Evolutionary conservation across 176 grass and related monocot genomes (phyloP).

Genomic region (Triticum urartu): DNA sequence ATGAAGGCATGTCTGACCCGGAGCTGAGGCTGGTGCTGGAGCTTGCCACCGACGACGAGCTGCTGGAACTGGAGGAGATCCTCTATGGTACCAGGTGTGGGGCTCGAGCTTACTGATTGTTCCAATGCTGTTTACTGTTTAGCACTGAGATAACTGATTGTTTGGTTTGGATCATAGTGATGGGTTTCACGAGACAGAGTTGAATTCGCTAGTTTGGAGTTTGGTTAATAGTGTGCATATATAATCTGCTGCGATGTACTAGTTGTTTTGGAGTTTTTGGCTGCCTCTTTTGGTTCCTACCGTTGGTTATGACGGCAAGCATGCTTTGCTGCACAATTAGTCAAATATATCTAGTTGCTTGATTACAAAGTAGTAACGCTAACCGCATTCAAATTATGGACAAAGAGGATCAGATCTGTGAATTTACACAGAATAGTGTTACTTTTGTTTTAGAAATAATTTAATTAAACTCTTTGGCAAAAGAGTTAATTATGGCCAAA

Average conservation of each 20-base stretch:
- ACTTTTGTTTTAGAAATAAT: too few species aligned
- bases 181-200: neutral
- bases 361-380: neutral
- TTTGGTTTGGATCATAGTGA: neutral
- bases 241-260: neutral
- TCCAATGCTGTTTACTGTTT: neutral
- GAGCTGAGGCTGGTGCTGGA: slow-evolving; percentile 89
- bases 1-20: slow-evolving; percentile 65
- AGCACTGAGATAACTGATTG: neutral
- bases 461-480: too few species aligned
- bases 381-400: neutral
- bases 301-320: neutral
- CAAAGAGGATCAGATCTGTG: neutral
- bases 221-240: neutral
- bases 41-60: slow-evolving; percentile 71
- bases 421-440: neutral
- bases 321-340: neutral
- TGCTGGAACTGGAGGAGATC: slow-evolving; percentile 81
- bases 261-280: neutral
- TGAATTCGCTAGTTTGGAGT: neutral
- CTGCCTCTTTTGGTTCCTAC: neutral
- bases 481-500: neutral
- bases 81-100: slow-evolving; percentile 80
- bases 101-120: slow-evolving; percentile 1
- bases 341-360: neutral